These are phyloP conservation scores for Boechera divaricarpa DNA, from an alignment of 345 rosid genomes.

Conservation along the genomic window DNA sequence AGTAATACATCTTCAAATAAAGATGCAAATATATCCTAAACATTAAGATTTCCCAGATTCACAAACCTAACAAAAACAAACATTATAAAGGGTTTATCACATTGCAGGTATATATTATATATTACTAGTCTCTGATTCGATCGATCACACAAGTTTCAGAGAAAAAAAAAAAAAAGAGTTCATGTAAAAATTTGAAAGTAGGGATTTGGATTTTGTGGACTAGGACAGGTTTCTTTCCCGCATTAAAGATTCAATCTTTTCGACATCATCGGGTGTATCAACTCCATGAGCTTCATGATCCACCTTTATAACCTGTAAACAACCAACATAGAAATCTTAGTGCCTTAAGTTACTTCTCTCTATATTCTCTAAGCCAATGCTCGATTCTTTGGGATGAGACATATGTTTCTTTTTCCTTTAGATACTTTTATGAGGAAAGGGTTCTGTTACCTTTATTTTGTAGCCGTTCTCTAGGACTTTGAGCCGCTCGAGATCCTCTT, in stretches of 20 bases:
- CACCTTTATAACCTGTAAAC: conserved; percentile 70
- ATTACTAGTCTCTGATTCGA: not conserved
- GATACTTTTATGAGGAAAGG: not conserved
- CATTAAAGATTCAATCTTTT: no score
- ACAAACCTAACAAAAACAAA: not conserved
- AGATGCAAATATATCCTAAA: no score
- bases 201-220: no score
- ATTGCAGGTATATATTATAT: not conserved
- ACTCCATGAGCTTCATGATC: no score
- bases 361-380: not conserved
- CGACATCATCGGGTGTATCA: no score
- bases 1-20: no score
- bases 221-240: no score
- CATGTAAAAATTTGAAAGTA: not conserved
- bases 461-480: conserved; percentile 97
- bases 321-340: not conserved
- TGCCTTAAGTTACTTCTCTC: not conserved
- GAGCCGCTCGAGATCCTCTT: conserved; percentile 97
- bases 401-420: not conserved
- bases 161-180: not conserved
- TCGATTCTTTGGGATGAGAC: not conserved
- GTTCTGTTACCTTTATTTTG: conserved; percentile 79
- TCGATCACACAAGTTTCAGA: not conserved
- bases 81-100: not conserved
- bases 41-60: no score